Evolutionary conservation across 1,284 basidiomycete species (phyloP), one percentile per base, ranked within the genome.

Genomic region (Anthracocystis setariae): DNA sequence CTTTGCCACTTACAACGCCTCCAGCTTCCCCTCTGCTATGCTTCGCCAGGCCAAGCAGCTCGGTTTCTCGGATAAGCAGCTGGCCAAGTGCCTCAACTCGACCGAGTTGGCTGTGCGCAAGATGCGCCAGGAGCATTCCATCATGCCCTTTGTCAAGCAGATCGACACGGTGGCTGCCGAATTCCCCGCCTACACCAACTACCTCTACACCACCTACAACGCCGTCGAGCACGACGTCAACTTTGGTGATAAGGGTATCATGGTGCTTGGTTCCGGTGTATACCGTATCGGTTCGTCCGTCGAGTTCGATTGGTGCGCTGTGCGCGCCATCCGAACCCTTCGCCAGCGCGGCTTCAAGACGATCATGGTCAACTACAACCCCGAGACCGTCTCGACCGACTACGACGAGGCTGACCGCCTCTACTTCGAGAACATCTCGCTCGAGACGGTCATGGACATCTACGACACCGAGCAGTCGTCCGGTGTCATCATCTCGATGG

Each of bases 291-390:
- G 96, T 33, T 97, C 94, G 1, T 97, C 94, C 2, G 96, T 98
- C 84, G 96, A 98, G 85, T 98, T 98, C 85, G 95, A 98, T 84
- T 98, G 95, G 96, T 98, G 95, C 85, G 95, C 95, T 18, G 96
- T 98, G 49, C 90, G 94, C 50, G 93, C 94, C 25, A 97, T 98
- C 84, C 87, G 95, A 73, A 98, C 95, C 1, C 87, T 98, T 40
- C 92, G 95, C 61, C 91, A 95, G 43, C 90, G 92, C 81, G 94
- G 94, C n/a, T 86, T 93, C 70, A 93, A 93, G 81, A 98, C 96
- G 8, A 89, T 98, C 85, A 98, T 98, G 96, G 92, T 98, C 85
- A 98, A 98, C 86, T 98, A 98, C 86, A 98, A 98, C 84, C 95
- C 95, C 23, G 96, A 98, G 86, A 98, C 95, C 0, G 95, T 98